Percentiles rank a stretch among this genome's conserved stretches.
Conservation (phyloP, 345 rosid species). For the Cardamine resedifolia region DNA sequence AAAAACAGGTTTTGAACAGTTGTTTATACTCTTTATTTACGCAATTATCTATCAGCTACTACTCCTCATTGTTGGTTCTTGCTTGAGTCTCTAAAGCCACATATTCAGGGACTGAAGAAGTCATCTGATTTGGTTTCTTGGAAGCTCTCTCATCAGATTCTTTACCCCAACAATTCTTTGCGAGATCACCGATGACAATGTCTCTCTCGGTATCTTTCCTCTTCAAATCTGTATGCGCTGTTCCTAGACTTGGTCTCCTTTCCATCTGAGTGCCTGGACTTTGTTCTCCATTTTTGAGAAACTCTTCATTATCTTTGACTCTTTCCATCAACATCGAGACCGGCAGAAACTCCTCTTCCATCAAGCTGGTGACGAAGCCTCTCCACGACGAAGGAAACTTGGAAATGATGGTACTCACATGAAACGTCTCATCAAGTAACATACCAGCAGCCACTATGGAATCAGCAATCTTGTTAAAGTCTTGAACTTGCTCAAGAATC, state of each 20-base stretch:
- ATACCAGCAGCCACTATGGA: slow-evolving; percentile 60
- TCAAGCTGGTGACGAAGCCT: slow-evolving; percentile 55
- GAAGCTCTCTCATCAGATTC: slow-evolving; percentile 38
- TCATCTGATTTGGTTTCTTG: slow-evolving; percentile 24
- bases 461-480: slow-evolving; percentile 66
- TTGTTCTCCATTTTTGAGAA: too few species aligned
- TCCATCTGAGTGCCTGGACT: slow-evolving; percentile 31
- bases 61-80: slow-evolving; percentile 20
- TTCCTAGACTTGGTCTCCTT: too few species aligned
- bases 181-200: slow-evolving; percentile 36
- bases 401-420: slow-evolving; percentile 62
- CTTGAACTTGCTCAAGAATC: slow-evolving; percentile 57
- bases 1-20: too few species aligned
- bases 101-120: slow-evolving; percentile 8
- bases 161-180: too few species aligned
- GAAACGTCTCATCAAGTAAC: slow-evolving; percentile 66
- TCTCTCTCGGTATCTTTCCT: slow-evolving; percentile 44
- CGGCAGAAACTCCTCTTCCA: slow-evolving; percentile 55
- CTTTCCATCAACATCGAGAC: slow-evolving; percentile 58
- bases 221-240: slow-evolving; percentile 44
- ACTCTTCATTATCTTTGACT: slow-evolving; percentile 58
- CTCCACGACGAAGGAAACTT: slow-evolving; percentile 89
- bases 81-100: slow-evolving; percentile 24
- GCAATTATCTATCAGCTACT: not conserved
- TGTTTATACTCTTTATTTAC: too few species aligned